Percentiles rank a stretch among this genome's conserved stretches.
Evolutionary conservation across 805 yeast genomes (phyloP).

Genomic region (Wickerhamiella vanderwaltii): DNA sequence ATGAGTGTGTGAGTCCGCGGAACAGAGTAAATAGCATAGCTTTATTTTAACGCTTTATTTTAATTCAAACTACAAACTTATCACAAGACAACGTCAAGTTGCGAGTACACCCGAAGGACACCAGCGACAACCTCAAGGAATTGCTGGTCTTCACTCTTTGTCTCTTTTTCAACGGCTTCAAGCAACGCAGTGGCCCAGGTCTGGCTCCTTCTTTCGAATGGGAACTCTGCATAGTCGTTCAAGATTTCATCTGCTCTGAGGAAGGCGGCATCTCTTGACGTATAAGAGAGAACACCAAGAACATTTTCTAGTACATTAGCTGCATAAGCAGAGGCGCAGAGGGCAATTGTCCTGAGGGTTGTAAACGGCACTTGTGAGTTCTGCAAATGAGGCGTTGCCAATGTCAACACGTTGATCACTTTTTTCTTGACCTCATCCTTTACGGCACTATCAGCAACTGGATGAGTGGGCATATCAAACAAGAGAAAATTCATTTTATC

Average conservation of each 20-base stretch:
- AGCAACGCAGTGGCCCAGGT: conserved; percentile 37
- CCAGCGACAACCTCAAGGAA: conserved; percentile 86
- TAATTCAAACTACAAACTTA: background rate
- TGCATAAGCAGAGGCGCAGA: conserved; percentile 84
- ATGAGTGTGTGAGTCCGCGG: no score
- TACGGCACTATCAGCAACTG: conserved; percentile 73
- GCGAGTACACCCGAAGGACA: conserved; percentile 75
- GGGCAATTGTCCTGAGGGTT: conserved; percentile 57
- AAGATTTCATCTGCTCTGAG: conserved; percentile 88
- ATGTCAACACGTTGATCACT: conserved; percentile 52
- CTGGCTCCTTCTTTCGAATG: conserved; percentile 49
- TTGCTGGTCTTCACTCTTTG: conserved; percentile 29
- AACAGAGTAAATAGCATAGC: no score
- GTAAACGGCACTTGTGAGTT: conserved; percentile 49
- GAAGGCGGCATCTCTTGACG: conserved; percentile 83
- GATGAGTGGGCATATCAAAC: conserved; percentile 98
- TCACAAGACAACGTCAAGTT: conserved; percentile 79
- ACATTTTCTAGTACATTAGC: conserved; percentile 94
- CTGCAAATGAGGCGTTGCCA: conserved; percentile 44
- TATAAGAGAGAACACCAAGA: conserved; percentile 57
- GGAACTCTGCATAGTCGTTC: conserved; percentile 70
- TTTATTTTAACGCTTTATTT: no score
- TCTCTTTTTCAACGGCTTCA: conserved; percentile 36
- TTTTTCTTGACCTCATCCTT: conserved; percentile 72
- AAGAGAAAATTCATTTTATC: conserved; percentile 88